Evolutionary conservation across 768 basidiomycete species (phyloP), one percentile per base, ranked within the genome.

Genomic region (Termitomyces sp.): DNA sequence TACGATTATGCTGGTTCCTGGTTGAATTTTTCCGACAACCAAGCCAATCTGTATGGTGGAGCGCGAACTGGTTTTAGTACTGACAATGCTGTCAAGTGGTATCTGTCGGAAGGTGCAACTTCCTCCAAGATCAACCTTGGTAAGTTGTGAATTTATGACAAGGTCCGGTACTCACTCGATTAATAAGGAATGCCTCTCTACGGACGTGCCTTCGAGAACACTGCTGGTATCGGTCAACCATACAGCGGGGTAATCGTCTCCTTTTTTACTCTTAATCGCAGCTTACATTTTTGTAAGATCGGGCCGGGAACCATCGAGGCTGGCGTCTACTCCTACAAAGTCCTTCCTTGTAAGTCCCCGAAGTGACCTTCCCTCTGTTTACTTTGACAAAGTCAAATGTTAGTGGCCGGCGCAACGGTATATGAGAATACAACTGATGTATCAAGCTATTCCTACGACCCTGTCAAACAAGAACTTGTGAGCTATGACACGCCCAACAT

Each of bases 1-100:
- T 88, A 88, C 60, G 87, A 90, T 67, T 91, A 89, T 67, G 81
- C 88, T 45, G 90, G 89, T 1, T 85, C 87, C 1, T 94, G 90
- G 90, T 69, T 87, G 33, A 79, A 75, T n/a, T 84, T 62, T 44
- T 72, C 81, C 37, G 75, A 74, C 55, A 77, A 79, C 65, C 75
- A 79, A 59, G 87, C 89, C 6, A 89, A 88, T 64, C 65, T 92
- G 5, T 92, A 86, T 64, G 82, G 84, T 33, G 86, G 85, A 18
- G 70, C 70, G 2, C 78, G 82, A 51, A 87, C 86, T 4, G 77
- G 77, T 15, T 81, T 89, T 52, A 88, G 76, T 65, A 88, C 89
- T 13, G 87, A 92, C 60, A 71, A 70, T 16, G 88, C 89, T 3
- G 70, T 92, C 61, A 75, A 80, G 52, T 80, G 77, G 69, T 92